phyloP scores from a whole-genome alignment of 129 eudicot genomes.

The Flaveria robusta region DNA sequence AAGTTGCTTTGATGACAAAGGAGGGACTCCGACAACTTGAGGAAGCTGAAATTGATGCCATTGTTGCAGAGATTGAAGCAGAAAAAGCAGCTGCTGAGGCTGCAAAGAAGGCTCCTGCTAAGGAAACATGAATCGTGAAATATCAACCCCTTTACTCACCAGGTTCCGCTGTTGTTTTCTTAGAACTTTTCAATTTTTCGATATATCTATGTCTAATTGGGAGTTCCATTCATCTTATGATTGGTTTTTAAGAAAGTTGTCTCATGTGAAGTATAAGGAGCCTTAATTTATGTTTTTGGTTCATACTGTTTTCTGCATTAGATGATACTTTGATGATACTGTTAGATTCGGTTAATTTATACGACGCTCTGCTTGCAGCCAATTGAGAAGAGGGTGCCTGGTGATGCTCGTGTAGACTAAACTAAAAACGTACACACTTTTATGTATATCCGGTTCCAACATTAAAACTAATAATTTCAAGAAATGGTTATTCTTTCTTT shows the following conservation, averaged over 20 bases:
- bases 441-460: no score
- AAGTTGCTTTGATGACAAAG: constrained; percentile 92
- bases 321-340: background rate
- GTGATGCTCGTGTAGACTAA: background rate
- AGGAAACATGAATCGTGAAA: constrained; percentile 50
- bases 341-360: background rate
- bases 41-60: constrained; percentile 88
- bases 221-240: background rate
- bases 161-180: background rate
- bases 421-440: no score
- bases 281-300: background rate
- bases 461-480: no score
- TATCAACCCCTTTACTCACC: background rate
- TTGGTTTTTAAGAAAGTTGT: background rate
- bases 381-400: background rate
- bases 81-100: constrained; percentile 98
- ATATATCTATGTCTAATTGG: background rate
- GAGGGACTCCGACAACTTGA: constrained; percentile 86
- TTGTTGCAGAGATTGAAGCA: constrained; percentile 91
- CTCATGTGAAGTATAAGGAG: background rate
- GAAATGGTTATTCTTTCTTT: no score
- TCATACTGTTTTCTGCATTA: background rate
- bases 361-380: background rate
- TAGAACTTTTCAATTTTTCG: constrained; percentile 1
- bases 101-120: constrained; percentile 84